phyloP scores from a whole-genome alignment of 2,329 filamentous ascomycete genomes.

The Alternaria conjuncta region DNA sequence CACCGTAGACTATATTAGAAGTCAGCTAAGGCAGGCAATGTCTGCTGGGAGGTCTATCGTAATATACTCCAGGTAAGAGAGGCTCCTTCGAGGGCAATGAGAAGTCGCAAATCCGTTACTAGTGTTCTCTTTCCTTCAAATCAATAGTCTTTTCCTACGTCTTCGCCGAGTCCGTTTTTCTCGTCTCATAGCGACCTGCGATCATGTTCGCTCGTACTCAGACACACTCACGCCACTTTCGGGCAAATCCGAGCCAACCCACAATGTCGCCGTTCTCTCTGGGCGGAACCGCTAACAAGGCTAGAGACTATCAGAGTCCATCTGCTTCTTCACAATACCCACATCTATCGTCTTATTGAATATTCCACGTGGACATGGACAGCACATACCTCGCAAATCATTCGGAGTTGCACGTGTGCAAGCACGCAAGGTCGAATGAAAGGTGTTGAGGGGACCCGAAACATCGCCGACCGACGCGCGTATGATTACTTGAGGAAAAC shows the following conservation, averaged over 20 bases:
- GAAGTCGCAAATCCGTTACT: background rate
- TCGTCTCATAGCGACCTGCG: background rate
- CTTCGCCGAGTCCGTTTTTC: background rate
- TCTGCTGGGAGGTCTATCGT: background rate
- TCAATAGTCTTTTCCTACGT: background rate
- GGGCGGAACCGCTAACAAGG: background rate
- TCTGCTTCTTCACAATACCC: background rate
- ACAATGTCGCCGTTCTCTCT: background rate
- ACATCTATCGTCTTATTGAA: background rate
- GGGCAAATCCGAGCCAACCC: background rate
- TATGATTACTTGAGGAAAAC: background rate
- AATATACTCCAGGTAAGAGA: background rate
- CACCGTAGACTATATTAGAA: background rate
- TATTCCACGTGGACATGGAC: background rate
- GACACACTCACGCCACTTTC: background rate
- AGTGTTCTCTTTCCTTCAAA: background rate
- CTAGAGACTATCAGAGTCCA: background rate
- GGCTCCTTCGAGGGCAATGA: background rate
- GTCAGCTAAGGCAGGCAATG: background rate
- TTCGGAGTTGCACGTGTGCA: background rate
- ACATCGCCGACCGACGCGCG: background rate
- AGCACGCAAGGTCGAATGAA: background rate
- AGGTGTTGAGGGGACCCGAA: background rate
- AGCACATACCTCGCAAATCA: background rate
- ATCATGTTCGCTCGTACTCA: background rate